Evolutionary conservation across 345 rosid species (phyloP).

Genomic region (Hibiscus trionum): DNA sequence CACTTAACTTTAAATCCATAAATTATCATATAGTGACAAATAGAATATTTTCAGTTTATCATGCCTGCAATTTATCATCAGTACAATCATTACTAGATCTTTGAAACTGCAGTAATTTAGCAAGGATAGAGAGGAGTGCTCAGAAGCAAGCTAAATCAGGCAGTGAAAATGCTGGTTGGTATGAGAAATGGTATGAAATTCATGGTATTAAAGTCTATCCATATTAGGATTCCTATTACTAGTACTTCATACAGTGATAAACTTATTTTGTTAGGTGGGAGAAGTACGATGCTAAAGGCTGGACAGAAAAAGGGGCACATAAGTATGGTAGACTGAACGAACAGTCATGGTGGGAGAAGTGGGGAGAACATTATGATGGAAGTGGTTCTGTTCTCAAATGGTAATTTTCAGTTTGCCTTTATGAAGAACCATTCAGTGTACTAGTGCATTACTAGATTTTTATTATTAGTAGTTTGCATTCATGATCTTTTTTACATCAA

Average conservation of each 20-base stretch:
- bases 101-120: constrained; percentile 64
- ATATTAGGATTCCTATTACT: neutral
- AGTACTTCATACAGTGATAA: neutral
- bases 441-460: neutral
- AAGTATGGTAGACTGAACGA: constrained; percentile 93
- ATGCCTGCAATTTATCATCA: neutral
- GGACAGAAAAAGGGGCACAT: constrained; percentile 99
- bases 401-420: constrained; percentile 25
- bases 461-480: neutral
- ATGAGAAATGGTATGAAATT: constrained; percentile 65
- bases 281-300: constrained; percentile 96
- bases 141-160: constrained; percentile 98
- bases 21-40: neutral
- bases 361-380: constrained; percentile 99
- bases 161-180: constrained; percentile 95
- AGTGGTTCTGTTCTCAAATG: constrained; percentile 97
- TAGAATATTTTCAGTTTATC: neutral
- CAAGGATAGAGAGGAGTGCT: constrained; percentile 97
- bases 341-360: constrained; percentile 99
- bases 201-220: neutral
- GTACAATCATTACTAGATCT: neutral
- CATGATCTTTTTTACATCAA: neutral
- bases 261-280: constrained; percentile 73
- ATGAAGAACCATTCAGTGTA: neutral
- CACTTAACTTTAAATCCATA: constrained; percentile 2